Evolutionary conservation across 176 grass and related monocot genomes (phyloP).

Genomic region (Oryza brachyantha): DNA sequence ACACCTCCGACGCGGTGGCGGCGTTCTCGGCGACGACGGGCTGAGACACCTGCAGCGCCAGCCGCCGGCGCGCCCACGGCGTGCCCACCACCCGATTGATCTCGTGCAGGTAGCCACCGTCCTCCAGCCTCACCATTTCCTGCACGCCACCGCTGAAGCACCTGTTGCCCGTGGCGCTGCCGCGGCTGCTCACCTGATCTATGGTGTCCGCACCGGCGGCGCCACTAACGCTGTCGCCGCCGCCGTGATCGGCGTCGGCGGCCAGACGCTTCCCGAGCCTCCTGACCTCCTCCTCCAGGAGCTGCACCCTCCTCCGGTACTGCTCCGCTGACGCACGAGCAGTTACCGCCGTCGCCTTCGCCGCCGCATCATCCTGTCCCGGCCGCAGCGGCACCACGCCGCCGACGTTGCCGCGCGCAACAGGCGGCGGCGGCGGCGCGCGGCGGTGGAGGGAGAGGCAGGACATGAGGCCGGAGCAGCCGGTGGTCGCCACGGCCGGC

Average conservation of each 20-base stretch:
- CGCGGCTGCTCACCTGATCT: not conserved
- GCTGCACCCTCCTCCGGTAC: constrained; percentile 30
- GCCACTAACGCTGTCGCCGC: not conserved
- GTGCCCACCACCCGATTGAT: constrained; percentile 29
- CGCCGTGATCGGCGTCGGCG: too few relatives aligned
- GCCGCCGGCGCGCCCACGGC: constrained; percentile 46
- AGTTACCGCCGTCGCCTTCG: not conserved
- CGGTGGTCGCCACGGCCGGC: constrained; percentile 33
- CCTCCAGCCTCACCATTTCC: constrained; percentile 33
- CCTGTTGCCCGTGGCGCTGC: not conserved
- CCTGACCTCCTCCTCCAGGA: constrained; percentile 48
- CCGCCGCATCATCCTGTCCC: not conserved
- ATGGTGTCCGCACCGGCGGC: not conserved
- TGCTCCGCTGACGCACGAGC: not conserved
- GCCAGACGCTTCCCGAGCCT: constrained; percentile 16
- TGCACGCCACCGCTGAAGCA: not conserved
- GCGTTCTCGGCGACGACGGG: constrained; percentile 43
- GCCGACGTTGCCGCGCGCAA: not conserved
- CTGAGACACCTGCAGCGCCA: constrained; percentile 54
- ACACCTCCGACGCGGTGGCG: constrained; percentile 42
- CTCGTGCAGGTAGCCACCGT: constrained; percentile 52
- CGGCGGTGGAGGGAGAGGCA: constrained; percentile 30
- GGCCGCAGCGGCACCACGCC: not conserved
- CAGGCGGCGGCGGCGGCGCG: not conserved
- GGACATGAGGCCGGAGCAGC: constrained; percentile 42